Evolutionary conservation across 495 filamentous ascomycete species (phyloP), one percentile per base, ranked within the genome.

Genomic region (Xanthoparmelia taractica): DNA sequence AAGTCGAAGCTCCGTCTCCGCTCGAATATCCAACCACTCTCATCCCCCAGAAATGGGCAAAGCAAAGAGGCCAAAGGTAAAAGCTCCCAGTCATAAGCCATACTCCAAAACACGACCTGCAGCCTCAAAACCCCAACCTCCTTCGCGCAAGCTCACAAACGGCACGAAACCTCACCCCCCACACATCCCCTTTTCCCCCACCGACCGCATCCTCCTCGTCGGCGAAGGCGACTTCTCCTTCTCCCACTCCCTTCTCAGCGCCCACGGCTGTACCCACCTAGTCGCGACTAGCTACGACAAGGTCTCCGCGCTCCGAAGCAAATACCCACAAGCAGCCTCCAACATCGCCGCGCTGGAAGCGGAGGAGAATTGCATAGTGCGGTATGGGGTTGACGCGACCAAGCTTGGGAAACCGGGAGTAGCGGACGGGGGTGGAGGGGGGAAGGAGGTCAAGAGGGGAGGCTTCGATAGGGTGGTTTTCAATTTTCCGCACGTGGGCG

Each of bases 401-500:
- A 91, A 87, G 71, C 82, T 92, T 66, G 79, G 80, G 65, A 74
- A 73, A 36, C 64, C 66, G 7, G 63, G 71, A 48, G 74, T 75
- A 18, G 69, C 76, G 7, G 62, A 61, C 13, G 38, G 69, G 40
- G 68, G 60, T 34, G 38, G 69, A 47, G 68, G 66, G 34, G 73
- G 80, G 17, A 81, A 80, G 60, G 73, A 79, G 36, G 57, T 80
- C 48, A 72, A 73, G 58, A 66, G 64, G 13, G 82, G 79, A 15
- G 72, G 71, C 3, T 93, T 86, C 77, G 87, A 96, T 71, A 76
- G 82, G 41, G 85, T 97, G 57, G 81, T 91, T 56, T 98, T 97
- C 81, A 96, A 96, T 77, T 98, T 98, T 75, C 94, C 94, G 55
- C 94, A 98, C 74, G 87, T 96, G 3, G 94, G 94, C 58, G 94